Evolutionary conservation across 441 rosid genomes (phyloP).

Genomic region (Corymbia calophylla): DNA sequence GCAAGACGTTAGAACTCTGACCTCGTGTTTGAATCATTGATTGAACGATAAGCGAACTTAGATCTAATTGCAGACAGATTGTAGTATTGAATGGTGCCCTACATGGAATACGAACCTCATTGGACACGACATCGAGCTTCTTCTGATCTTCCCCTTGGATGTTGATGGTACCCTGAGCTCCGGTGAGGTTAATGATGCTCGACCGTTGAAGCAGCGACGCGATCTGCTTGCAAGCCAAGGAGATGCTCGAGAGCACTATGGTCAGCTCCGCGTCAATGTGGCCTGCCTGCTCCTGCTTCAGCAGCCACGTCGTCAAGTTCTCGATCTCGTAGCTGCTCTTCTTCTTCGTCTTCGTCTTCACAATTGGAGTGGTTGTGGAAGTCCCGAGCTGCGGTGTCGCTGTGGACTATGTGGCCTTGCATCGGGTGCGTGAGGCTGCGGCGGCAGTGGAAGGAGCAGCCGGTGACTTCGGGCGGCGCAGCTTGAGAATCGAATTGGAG

Average conservation of each 20-base stretch:
- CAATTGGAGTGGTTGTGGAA: not conserved
- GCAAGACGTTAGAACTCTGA: not conserved
- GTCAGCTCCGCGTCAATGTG: slow-evolving; percentile 25
- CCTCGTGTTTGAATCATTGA: not conserved
- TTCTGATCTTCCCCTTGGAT: slow-evolving; percentile 32
- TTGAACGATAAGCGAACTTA: not conserved
- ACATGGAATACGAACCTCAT: slow-evolving; percentile 7
- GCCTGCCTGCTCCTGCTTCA: slow-evolving; percentile 29
- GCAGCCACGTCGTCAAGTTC: slow-evolving; percentile 23
- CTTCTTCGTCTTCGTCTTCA: not conserved
- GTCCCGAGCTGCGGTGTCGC: not conserved
- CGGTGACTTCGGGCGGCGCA: too few relatives aligned
- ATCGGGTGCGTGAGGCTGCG: not conserved
- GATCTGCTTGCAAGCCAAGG: slow-evolving; percentile 25
- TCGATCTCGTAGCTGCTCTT: slow-evolving; percentile 11
- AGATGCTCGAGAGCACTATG: slow-evolving; percentile 23
- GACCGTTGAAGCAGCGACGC: slow-evolving; percentile 25
- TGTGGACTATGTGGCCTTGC: not conserved
- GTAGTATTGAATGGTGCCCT: not conserved
- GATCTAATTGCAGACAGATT: not conserved
- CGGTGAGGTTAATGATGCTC: slow-evolving; percentile 20
- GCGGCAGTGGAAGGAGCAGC: not conserved
- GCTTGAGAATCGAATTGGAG: not conserved
- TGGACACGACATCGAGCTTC: slow-evolving; percentile 33
- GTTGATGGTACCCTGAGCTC: slow-evolving; percentile 25